Percentiles rank a stretch among this genome's conserved stretches.
These are phyloP conservation scores for Leccinum longicurvipes DNA, from an alignment of 768 basidiomycete species.

Conservation along the genomic window DNA sequence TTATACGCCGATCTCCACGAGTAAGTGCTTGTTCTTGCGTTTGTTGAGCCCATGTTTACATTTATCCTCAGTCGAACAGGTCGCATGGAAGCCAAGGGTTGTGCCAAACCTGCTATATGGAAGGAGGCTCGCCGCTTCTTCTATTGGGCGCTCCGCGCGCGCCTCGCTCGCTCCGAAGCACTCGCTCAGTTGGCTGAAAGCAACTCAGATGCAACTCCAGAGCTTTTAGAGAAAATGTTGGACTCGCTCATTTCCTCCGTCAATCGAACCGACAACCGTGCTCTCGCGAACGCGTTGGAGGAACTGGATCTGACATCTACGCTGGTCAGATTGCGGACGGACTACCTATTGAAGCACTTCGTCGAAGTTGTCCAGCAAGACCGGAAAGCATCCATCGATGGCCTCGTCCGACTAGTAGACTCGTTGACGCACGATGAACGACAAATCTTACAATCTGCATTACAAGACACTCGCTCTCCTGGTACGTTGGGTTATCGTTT, in stretches of 20 bases:
- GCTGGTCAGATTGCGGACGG: constrained; percentile 61
- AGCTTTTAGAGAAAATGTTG: constrained; percentile 66
- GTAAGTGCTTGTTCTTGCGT: constrained; percentile 44
- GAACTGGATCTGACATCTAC: constrained; percentile 63
- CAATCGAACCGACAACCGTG: constrained; percentile 50
- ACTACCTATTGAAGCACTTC: constrained; percentile 64
- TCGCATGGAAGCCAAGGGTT: constrained; percentile 97
- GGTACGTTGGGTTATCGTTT: constrained; percentile 41
- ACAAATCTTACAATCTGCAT: constrained; percentile 51
- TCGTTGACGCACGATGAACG: constrained; percentile 72
- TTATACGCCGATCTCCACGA: constrained; percentile 97
- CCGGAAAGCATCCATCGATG: constrained; percentile 71
- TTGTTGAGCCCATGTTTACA: constrained; percentile 2
- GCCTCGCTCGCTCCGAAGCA: constrained; percentile 65
- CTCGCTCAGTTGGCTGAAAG: constrained; percentile 63
- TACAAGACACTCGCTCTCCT: constrained; percentile 59
- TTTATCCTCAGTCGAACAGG: constrained; percentile 69
- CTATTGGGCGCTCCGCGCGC: constrained; percentile 92
- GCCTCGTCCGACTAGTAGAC: constrained; percentile 71
- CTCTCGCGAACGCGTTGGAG: constrained; percentile 65
- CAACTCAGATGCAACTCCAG: constrained; percentile 63
- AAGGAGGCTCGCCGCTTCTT: constrained; percentile 85
- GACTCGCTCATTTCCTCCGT: constrained; percentile 57
- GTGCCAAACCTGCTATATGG: constrained; percentile 85
- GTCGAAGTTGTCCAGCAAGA: constrained; percentile 69